Conservation (phyloP, 176 grass and related monocot species). For the Oryza nivara region DNA sequence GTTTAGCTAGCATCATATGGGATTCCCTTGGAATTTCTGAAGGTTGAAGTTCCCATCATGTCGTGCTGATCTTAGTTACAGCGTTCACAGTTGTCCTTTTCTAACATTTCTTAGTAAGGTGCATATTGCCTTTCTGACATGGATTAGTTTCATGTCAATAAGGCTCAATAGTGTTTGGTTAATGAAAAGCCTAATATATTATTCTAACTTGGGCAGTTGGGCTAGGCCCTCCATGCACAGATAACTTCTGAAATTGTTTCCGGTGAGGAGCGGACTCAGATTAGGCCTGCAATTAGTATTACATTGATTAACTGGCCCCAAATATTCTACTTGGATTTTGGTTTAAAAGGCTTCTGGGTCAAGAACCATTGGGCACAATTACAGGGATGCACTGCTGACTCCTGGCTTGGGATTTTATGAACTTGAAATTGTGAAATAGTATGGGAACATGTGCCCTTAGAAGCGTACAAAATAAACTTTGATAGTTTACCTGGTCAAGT, state of each 20-base stretch:
- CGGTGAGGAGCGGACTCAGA: not conserved
- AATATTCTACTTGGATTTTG: not conserved
- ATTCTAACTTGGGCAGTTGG: not conserved
- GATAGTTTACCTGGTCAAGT: conserved; percentile 20
- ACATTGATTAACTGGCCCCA: not conserved
- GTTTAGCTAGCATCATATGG: not conserved
- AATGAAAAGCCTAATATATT: not conserved
- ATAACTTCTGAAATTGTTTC: not conserved
- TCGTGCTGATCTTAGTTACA: not conserved
- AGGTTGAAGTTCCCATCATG: not conserved
- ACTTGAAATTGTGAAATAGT: conserved; percentile 16
- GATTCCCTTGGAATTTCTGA: not conserved
- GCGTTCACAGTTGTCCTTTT: not conserved
- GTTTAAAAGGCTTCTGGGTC: conserved; percentile 22
- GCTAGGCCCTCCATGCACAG: not conserved
- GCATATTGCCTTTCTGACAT: not conserved
- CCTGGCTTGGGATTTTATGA: not conserved
- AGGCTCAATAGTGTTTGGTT: not conserved
- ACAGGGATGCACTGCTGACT: not conserved
- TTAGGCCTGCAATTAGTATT: not conserved
- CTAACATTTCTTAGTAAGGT: not conserved
- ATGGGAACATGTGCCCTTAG: conserved; percentile 14
- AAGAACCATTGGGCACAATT: conserved; percentile 14
- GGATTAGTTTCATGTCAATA: conserved; percentile 12
- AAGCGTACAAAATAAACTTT: not conserved